Evolutionary conservation across 768 basidiomycete genomes (phyloP), one percentile per base, ranked within the genome.

Genomic region (Russula griseocarnosa): DNA sequence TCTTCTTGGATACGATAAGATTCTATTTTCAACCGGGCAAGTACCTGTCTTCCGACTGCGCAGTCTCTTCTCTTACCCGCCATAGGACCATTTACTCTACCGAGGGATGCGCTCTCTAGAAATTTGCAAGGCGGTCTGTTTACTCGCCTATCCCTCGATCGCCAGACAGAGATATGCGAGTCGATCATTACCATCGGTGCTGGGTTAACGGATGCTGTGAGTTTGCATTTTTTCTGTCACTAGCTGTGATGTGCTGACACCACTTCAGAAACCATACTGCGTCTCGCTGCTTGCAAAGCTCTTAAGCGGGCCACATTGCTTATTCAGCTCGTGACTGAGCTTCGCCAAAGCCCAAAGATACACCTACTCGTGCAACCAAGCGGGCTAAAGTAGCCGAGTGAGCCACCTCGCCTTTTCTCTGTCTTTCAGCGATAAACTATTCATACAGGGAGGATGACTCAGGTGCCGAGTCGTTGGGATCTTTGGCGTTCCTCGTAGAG

Each of bases 401-500:
- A 36, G 81, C 38, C 7, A 40, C 24, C 26, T 24, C 22, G 24
- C n/a, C 7, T 13, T 22, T 16, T 52, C 18, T 44, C 24, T 34
- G 22, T 6, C 5, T 24, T 24, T 13, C 2, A 13, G 5, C 28
- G 28, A 28, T 54, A 32, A 57, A 24, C n/a, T 11, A 44, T 60
- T 54, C 22, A 6, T 34, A 55, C 40, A 65, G 64, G 30, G 55
- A 16, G 55, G 60, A 56, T 40, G 24, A n/a, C 34, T 42, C 55
- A 16, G 34, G 13, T 38, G 5, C 55, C 10, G 55, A 65, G 22
- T 28, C 40, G 6, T 47, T 55, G 30, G 76, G 80, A 11, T 75
- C 79, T 5, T 72, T 93, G 59, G 81, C 75, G 22, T 72, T 88
- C 22, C 73, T 94, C 28, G 80, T 84, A 1, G 94, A 96, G 73